phyloP scores from a whole-genome alignment of 306 rosid genomes.

The Cicer yamashitae region DNA sequence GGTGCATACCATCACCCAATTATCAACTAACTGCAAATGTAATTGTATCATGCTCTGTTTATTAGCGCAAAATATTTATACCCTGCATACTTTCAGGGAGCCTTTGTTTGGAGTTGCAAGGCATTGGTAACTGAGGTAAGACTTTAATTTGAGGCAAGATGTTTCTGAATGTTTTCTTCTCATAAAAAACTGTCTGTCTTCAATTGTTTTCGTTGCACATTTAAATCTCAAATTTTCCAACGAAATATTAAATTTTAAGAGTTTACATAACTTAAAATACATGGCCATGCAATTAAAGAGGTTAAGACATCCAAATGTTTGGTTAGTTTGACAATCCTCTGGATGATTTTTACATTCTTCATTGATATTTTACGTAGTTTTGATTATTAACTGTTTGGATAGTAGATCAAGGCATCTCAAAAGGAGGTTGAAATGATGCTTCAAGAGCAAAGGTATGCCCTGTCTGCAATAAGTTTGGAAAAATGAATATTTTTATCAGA shows the following conservation, averaged over 20 bases:
- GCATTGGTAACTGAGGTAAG: constrained; percentile 90
- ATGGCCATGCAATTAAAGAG: constrained; percentile 3
- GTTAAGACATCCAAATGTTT: neutral
- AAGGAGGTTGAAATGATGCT: constrained; percentile 90
- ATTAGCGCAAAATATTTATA: constrained; percentile 36
- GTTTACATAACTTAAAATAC: constrained; percentile 20
- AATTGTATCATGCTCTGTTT: constrained; percentile 31
- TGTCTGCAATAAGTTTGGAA: constrained; percentile 44
- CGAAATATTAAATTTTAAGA: neutral
- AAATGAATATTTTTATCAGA: constrained; percentile 41
- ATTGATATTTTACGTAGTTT: constrained; percentile 36
- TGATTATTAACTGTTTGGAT: constrained; percentile 44
- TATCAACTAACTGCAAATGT: constrained; percentile 16
- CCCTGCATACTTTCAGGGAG: constrained; percentile 70
- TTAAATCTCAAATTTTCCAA: constrained; percentile 1
- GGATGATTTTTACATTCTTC: constrained; percentile 22
- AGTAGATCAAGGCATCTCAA: constrained; percentile 78
- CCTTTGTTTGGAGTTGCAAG: constrained; percentile 93
- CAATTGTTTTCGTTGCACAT: constrained; percentile 32
- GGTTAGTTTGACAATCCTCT: constrained; percentile 25
- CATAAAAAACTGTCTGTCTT: neutral
- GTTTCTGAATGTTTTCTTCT: constrained; percentile 27
- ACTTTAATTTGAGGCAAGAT: constrained; percentile 35
- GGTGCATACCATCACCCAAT: constrained; percentile 11
- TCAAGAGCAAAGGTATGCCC: constrained; percentile 78